Conservation (phyloP, 2,329 filamentous ascomycete species). For the Ophiostoma piceae region DNA sequence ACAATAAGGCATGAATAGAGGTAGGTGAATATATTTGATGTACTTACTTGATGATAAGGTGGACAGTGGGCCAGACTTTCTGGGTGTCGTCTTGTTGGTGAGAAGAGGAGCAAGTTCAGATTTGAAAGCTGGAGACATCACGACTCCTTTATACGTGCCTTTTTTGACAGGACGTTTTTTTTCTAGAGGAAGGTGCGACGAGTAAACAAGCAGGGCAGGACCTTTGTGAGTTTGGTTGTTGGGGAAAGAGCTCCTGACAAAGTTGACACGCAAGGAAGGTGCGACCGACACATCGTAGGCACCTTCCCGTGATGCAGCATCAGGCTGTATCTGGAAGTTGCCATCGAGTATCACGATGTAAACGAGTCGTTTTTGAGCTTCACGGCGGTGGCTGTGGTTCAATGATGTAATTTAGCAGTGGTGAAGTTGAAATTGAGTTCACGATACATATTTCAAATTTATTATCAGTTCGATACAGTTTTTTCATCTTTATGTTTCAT, state of each 20-base stretch:
- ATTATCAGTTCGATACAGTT: too few relatives aligned
- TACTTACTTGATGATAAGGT: slow-evolving; percentile 1
- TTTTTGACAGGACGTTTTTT: neutral
- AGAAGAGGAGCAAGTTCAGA: neutral
- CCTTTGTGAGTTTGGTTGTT: neutral
- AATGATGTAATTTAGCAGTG: too few relatives aligned
- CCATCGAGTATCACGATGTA: neutral
- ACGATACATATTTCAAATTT: too few relatives aligned
- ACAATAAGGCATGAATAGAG: neutral
- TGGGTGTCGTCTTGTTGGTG: neutral
- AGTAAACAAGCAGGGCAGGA: neutral
- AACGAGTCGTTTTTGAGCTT: neutral
- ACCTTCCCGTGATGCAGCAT: neutral
- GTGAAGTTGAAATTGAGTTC: too few relatives aligned
- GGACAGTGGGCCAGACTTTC: neutral
- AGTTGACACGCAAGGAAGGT: neutral
- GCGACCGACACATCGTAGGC: neutral
- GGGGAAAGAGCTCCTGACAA: neutral
- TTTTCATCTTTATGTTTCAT: too few relatives aligned
- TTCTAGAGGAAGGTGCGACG: neutral
- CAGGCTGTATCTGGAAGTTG: neutral
- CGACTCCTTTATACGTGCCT: neutral
- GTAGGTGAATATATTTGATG: neutral
- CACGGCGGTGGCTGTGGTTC: neutral
- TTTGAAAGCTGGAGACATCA: neutral